phyloP scores from a whole-genome alignment of 2,329 filamentous ascomycete genomes.

The Celoporthe dispersa region DNA sequence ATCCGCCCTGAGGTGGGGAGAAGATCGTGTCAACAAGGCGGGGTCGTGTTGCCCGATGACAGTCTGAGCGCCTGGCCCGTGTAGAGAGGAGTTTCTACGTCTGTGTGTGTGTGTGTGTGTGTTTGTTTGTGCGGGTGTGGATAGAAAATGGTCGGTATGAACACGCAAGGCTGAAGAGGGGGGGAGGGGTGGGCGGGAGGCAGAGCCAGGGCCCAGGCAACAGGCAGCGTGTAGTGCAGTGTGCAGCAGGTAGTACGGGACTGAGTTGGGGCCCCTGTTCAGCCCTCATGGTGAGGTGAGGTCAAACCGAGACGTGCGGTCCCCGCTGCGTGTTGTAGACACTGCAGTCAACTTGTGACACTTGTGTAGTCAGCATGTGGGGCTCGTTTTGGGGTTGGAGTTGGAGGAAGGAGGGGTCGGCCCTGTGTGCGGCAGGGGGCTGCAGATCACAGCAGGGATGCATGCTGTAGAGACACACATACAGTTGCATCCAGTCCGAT shows the following conservation, averaged over 20 bases:
- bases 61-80: not conserved
- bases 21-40: not conserved
- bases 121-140: not conserved
- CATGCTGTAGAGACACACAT: not conserved
- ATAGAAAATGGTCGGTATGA: not conserved
- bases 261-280: too few relatives aligned
- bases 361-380: not conserved
- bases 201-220: too few relatives aligned
- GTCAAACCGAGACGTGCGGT: not conserved
- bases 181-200: not conserved
- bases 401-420: not conserved
- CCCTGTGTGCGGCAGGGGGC: not conserved
- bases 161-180: not conserved
- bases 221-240: not conserved
- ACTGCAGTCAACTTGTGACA: too few relatives aligned
- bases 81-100: not conserved
- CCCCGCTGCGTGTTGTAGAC: not conserved
- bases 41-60: not conserved
- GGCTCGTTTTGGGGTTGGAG: not conserved
- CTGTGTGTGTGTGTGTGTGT: not conserved
- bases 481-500: not conserved
- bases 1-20: slow-evolving; percentile 4
- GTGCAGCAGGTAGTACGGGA: too few relatives aligned
- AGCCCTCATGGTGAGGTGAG: slow-evolving; percentile 3
- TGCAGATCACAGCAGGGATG: not conserved